Evolutionary conservation across 495 filamentous ascomycete genomes (phyloP).

Genomic region (Aspergillus sparsus): DNA sequence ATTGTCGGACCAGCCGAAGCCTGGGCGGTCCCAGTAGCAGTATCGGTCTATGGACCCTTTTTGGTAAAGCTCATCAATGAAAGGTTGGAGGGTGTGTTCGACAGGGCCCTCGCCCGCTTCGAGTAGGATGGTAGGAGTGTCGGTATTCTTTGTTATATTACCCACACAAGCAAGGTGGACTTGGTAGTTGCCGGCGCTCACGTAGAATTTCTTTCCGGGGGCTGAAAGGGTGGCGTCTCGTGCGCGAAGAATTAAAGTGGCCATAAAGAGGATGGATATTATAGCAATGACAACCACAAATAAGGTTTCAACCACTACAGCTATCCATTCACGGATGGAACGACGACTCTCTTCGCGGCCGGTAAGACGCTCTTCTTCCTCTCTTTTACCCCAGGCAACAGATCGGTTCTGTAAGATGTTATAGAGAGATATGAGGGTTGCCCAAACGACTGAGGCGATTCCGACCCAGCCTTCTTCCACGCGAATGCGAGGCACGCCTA

Average conservation of each 20-base stretch:
- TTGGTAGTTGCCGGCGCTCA: conserved; percentile 78
- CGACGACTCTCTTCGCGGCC: conserved; percentile 85
- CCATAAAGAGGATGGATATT: conserved; percentile 70
- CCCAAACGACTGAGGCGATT: conserved; percentile 80
- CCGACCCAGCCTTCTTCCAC: conserved; percentile 89
- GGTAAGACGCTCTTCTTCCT: conserved; percentile 91
- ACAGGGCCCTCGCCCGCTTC: conserved; percentile 79
- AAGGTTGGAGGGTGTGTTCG: conserved; percentile 70
- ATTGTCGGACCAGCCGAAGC: conserved; percentile 86
- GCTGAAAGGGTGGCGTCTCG: conserved; percentile 69
- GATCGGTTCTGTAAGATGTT: conserved; percentile 64
- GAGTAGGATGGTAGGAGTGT: conserved; percentile 68
- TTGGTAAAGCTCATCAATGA: conserved; percentile 61
- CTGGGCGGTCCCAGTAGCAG: conserved; percentile 95
- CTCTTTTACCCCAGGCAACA: conserved; percentile 84
- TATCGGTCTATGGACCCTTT: conserved; percentile 81
- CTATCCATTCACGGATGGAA: conserved; percentile 78
- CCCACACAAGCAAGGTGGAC: conserved; percentile 86
- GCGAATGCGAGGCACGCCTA: conserved; percentile 68
- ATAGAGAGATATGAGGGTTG: conserved; percentile 62
- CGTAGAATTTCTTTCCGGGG: conserved; percentile 71
- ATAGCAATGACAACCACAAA: conserved; percentile 64
- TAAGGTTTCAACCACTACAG: conserved; percentile 74
- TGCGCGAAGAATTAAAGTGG: conserved; percentile 73
- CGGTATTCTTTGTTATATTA: conserved; percentile 46